Base-by-base conservation (phyloP, 495 filamentous ascomycete species). In the Neurospora intermedia region DNA sequence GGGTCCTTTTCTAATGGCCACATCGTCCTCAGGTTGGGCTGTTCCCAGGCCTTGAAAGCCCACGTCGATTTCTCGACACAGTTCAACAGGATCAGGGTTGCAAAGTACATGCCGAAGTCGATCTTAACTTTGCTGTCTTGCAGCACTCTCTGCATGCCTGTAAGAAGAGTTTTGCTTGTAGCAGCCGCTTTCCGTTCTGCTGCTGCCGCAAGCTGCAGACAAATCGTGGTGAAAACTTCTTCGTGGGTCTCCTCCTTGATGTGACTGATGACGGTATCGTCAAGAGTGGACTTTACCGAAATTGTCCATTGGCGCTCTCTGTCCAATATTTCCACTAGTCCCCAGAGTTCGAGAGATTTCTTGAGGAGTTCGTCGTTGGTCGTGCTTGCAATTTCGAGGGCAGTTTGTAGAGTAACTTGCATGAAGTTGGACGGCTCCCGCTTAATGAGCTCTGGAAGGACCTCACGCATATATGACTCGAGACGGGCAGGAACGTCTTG, bases 61-160 rank as follows among this genome's bases (percentile, higher is more conserved):
- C 92, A 94, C 70, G 89, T 91, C n/a, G 91, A 91, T 78, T 93
- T 91, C 81, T 96, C 93, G 11, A 94, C 87, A 72, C 91, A 93
- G 79, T 91, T 92, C 45, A 96, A 83, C 20, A 95, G 85, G 43
- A 96, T 87, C 72, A 95, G 81, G 15, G 90, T 88, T 5, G 90
- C 88, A 18, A 95, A 83, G 80, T 92, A 94, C 62, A 91, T 93
- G 76, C 90, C 89, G 73, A 94, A 93, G 48, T 83, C 83, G 76
- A 88, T 87, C 73, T 87, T 90, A 54, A 85, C 87, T 80, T 93
- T 90, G 78, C 89, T 88, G 62, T 91, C 89, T 74, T 91, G 90
- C n/a, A 95, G 82, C 4, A 93, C 84, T 10, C 90, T 88, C 78
- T 95, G 92, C 20, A 97, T 88, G 43, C 91, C 90, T 72, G 90